Evolutionary conservation across 768 basidiomycete genomes (phyloP).

Genomic region (Termitomyces sp.): DNA sequence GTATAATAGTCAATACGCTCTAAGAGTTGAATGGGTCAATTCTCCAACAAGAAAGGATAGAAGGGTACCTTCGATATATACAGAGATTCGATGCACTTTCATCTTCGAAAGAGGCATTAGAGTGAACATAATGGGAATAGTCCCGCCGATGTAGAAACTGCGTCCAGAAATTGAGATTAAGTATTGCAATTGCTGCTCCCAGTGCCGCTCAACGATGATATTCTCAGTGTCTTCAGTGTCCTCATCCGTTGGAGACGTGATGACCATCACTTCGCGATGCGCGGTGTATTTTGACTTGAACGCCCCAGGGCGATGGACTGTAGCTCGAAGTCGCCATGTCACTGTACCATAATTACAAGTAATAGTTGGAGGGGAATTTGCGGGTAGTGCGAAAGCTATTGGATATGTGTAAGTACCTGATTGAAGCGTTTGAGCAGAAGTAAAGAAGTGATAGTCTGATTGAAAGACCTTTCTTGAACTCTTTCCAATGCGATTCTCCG

Average conservation of each 20-base stretch:
- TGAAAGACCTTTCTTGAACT: slow-evolving; percentile 75
- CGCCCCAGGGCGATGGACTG: slow-evolving; percentile 78
- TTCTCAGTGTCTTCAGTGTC: slow-evolving; percentile 80
- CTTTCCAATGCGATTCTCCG: slow-evolving; percentile 64
- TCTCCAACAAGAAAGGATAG: not conserved
- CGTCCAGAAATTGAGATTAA: slow-evolving; percentile 69
- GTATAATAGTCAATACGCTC: slow-evolving; percentile 83
- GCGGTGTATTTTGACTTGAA: slow-evolving; percentile 71
- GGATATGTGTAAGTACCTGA: slow-evolving; percentile 93
- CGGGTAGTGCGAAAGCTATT: slow-evolving; percentile 84
- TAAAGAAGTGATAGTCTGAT: not conserved
- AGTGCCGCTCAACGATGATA: slow-evolving; percentile 81
- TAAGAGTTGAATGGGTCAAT: slow-evolving; percentile 21
- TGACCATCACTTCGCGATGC: slow-evolving; percentile 65
- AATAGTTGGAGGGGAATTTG: slow-evolving; percentile 72
- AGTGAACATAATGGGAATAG: slow-evolving; percentile 73
- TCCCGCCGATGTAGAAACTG: slow-evolving; percentile 79
- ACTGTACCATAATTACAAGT: slow-evolving; percentile 73
- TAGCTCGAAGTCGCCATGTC: slow-evolving; percentile 74
- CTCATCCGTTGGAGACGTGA: slow-evolving; percentile 75
- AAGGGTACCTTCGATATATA: slow-evolving; percentile 73
- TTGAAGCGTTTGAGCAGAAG: not conserved
- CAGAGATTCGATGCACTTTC: slow-evolving; percentile 69
- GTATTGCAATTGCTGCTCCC: slow-evolving; percentile 88
- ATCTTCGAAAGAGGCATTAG: slow-evolving; percentile 82